A percentile compares a stretch with the other conserved stretches of the same genome.
Conservation (phyloP, 1,139 yeast species). For the Entelexis paramagnoliae region DNA sequence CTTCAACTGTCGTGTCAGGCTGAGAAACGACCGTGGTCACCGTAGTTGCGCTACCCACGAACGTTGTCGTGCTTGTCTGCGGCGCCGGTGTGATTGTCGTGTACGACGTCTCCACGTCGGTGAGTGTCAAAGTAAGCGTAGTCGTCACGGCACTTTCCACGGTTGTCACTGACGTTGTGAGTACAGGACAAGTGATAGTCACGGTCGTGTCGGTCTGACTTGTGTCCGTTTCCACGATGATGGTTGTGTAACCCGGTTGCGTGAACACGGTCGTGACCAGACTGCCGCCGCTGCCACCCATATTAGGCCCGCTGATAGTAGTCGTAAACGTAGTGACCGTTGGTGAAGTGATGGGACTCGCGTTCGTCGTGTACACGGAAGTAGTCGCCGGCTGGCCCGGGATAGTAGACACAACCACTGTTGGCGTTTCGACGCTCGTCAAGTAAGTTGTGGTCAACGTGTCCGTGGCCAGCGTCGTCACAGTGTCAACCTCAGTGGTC, state of each 20-base stretch:
- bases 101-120: slow-evolving; percentile 9
- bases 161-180: slow-evolving; percentile 13
- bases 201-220: slow-evolving; percentile 15
- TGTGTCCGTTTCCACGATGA: slow-evolving; percentile 10
- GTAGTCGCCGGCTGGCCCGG: slow-evolving; percentile 14
- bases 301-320: background rate
- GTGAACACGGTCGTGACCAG: slow-evolving; percentile 5
- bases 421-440: slow-evolving; percentile 5
- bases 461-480: slow-evolving; percentile 4
- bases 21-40: slow-evolving; percentile 5
- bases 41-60: slow-evolving; percentile 4
- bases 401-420: slow-evolving; percentile 10
- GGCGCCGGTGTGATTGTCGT: background rate
- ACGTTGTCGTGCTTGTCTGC: slow-evolving; percentile 5
- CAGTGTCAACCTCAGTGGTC: slow-evolving; percentile 3
- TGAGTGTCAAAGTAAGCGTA: slow-evolving; percentile 6
- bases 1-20: slow-evolving; percentile 10
- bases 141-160: slow-evolving; percentile 7
- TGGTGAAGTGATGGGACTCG: background rate
- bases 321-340: background rate
- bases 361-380: slow-evolving; percentile 6
- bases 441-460: slow-evolving; percentile 9
- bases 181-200: slow-evolving; percentile 13
- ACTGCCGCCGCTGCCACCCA: background rate
- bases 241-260: slow-evolving; percentile 17